These are phyloP conservation scores for Huntiella savannae DNA, from an alignment of 2,329 filamentous ascomycete genomes.

Conservation along the genomic window DNA sequence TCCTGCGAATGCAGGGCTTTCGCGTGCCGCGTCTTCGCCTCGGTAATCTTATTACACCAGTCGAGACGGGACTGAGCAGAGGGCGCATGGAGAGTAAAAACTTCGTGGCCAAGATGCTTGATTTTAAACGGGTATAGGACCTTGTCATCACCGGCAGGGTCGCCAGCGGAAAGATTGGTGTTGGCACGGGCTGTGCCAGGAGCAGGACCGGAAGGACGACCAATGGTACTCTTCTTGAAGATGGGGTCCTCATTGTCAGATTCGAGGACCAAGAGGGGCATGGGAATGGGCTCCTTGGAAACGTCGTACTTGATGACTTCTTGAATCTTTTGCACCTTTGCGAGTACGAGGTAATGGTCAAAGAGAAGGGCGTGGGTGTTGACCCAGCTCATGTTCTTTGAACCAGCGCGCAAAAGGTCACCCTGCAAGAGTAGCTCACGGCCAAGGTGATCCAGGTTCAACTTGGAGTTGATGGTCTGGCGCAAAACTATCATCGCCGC, in stretches of 20 bases:
- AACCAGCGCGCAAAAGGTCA: slow-evolving; percentile 74
- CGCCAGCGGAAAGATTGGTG: slow-evolving; percentile 14
- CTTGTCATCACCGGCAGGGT: slow-evolving; percentile 47
- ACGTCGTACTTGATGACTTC: slow-evolving; percentile 73
- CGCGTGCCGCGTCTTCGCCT: slow-evolving; percentile 87
- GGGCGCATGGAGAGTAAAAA: slow-evolving; percentile 77
- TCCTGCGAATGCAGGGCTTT: slow-evolving; percentile 78
- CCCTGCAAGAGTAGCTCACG: slow-evolving; percentile 77
- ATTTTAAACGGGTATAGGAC: slow-evolving; percentile 87
- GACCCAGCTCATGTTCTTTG: slow-evolving; percentile 77
- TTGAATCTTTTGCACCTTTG: slow-evolving; percentile 60
- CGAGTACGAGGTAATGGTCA: slow-evolving; percentile 87
- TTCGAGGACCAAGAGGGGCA: slow-evolving; percentile 86
- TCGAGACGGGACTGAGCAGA: slow-evolving; percentile 56
- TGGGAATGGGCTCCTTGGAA: slow-evolving; percentile 85
- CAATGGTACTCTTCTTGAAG: slow-evolving; percentile 55
- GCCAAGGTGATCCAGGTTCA: slow-evolving; percentile 88
- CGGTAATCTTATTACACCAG: slow-evolving; percentile 86
- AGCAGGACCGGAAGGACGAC: slow-evolving; percentile 46
- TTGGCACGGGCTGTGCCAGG: slow-evolving; percentile 38
- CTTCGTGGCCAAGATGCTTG: slow-evolving; percentile 86
- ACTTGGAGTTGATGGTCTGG: slow-evolving; percentile 70
- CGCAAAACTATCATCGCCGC: slow-evolving; percentile 67
- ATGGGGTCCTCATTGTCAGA: slow-evolving; percentile 84
- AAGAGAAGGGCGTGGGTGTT: slow-evolving; percentile 89